Base-by-base conservation (phyloP, 1,284 basidiomycete species). In the Naganishia albida region DNA sequence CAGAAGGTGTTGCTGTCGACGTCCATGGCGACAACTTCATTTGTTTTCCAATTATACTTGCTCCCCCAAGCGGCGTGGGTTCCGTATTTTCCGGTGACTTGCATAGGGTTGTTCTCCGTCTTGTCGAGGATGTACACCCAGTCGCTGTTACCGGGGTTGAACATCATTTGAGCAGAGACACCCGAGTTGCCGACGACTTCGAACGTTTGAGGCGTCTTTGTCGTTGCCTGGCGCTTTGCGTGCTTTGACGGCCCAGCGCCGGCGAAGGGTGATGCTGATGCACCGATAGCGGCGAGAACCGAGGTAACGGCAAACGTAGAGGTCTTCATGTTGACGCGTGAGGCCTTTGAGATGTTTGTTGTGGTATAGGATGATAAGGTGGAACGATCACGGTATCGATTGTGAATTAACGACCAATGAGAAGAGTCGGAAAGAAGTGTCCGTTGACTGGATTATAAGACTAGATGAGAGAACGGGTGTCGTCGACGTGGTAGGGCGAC, bases 1-100 rank as follows among this genome's bases (percentile, higher is more conserved):
- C 80, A 93, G 81, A 96, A 95, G 6, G 86, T 84, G 77, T 95
- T 94, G 40, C 88, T 90, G 67, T 79, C 75, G 54, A 95, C 84
- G 66, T 89, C 87, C 88, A 94, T 82, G 3, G 81, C 71, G 43
- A 81, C 78, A 68, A 74, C 78, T 30, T 68, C 70, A 68, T 83
- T 80, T 23, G 79, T 78, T 40, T 74, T 71, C 66, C 79, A 72
- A 68, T 82, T 80, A 65, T 82, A 83, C 72, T 82, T 81, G 48
- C 73, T 76, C 62, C 69, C 80, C 80, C 81, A 82, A 68, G 71
- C 81, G 67, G 71, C 79, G 71, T 78, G 76, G 26, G 69, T 72
- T 62, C 38, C 43, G 40, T 72, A 73, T 51, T 69, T 51, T 23
- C 73, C 84, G 62, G 82, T 81, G 62, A 88, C 81, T 56, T 80